Evolutionary conservation across 169 alveolate genomes (phyloP), one percentile per base, ranked within the genome.

Genomic region (Eimeria necatrix): DNA sequence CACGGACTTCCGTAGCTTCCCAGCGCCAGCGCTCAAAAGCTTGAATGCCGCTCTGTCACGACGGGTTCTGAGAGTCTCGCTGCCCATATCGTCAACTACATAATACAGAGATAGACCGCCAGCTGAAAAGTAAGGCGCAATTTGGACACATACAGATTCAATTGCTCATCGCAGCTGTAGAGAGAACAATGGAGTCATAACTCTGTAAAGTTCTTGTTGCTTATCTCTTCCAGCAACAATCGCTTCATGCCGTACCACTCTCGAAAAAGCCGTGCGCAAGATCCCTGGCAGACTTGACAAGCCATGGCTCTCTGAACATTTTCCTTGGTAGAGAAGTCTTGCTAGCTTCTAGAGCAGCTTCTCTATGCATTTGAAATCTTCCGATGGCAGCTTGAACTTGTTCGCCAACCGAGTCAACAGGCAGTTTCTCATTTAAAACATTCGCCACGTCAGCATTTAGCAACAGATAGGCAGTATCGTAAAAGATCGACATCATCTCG

Each of bases 241-340:
- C 2, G 41, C 41, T 32, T 32, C 41, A 49, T 32, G 53, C 53
- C 95, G 24, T 51, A 92, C 95, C 93, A 46, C 86, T 46, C n/a
- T 60, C 61, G 73, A 92, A 92, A 76, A 56, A 92, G 6, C 95
- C 95, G 81, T 92, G 84, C 18, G 95, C 95, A 26, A 92, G 71
- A 24, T 68, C n/a, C 6, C 46, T 46, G 26, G 64, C 84, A 1
- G 95, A 73, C 16, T 46, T 22, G 32, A 22, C 71, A 56, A 92
- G 59, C 95, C 95, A 92, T 12, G 95, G 95, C 41, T 80, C 78
- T 14, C 95, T 24, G 64, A 92, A 92, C 74, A 92, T 78, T 41
- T 81, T 22, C 61, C 95, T 64, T 4, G 95, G 95, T 6, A 84
- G 92, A 7, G 92, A 6, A 4, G 73, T 84, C 46, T 60, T 84